Evolutionary conservation across 1,139 yeast species (phyloP).

Genomic region (Pichia sp.): DNA sequence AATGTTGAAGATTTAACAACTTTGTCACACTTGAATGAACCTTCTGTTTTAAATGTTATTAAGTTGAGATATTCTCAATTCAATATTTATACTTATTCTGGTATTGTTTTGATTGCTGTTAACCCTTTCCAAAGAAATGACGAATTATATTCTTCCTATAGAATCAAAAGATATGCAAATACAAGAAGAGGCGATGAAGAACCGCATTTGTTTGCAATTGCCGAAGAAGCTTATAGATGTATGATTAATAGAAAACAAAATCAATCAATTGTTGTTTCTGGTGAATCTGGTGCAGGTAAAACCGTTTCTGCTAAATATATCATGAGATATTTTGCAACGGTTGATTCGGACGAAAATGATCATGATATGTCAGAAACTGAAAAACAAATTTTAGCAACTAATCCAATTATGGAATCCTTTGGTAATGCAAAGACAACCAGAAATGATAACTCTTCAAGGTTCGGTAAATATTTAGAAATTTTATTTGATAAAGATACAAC

Average conservation of each 20-base stretch:
- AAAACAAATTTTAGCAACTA: conserved; percentile 91
- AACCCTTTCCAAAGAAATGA: conserved; percentile 93
- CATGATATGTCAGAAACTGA: conserved; percentile 88
- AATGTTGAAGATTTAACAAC: conserved; percentile 93
- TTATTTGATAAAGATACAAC: conserved; percentile 66
- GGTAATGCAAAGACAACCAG: conserved; percentile 98
- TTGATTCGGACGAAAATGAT: conserved; percentile 49
- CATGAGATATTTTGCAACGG: conserved; percentile 96
- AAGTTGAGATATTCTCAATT: conserved; percentile 81
- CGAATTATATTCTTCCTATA: conserved; percentile 83
- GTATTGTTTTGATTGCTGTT: conserved; percentile 93
- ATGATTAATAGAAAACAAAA: conserved; percentile 80
- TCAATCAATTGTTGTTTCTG: conserved; percentile 95
- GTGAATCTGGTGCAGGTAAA: conserved; percentile 98
- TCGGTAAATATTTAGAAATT: conserved; percentile 93
- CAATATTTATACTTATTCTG: conserved; percentile 91
- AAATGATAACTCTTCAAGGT: conserved; percentile 94
- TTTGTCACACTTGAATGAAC: conserved; percentile 88
- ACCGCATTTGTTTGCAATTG: conserved; percentile 95
- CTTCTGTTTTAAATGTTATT: conserved; percentile 93
- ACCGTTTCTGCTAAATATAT: conserved; percentile 96
- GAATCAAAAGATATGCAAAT: conserved; percentile 91
- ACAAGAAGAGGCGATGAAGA: conserved; percentile 89
- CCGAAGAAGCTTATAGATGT: conserved; percentile 95
- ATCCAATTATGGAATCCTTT: conserved; percentile 97